These are phyloP conservation scores for Phaeosphaeria sp. DNA, from an alignment of 2,329 filamentous ascomycete genomes.

Conservation along the genomic window DNA sequence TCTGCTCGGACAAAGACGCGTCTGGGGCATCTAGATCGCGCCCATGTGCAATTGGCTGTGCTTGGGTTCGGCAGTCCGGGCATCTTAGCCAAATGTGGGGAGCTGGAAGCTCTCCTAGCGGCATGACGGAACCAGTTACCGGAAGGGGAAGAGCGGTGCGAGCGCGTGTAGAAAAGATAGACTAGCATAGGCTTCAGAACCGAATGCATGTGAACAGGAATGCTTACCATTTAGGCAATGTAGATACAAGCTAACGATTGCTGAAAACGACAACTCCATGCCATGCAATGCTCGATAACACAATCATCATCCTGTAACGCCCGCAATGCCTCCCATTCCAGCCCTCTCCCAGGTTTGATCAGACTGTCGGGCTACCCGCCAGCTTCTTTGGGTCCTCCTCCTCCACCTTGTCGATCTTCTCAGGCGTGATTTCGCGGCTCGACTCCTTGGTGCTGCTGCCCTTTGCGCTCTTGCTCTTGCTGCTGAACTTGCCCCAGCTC, in stretches of 20 bases:
- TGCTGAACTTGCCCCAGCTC: conserved; percentile 36
- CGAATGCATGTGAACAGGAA: neutral
- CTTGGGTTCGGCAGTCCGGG: conserved; percentile 11
- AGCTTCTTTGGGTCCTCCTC: conserved; percentile 25
- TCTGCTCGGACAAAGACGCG: conserved; percentile 20
- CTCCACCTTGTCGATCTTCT: conserved; percentile 16
- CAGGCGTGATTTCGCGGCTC: conserved; percentile 25
- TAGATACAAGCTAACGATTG: neutral
- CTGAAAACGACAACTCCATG: neutral
- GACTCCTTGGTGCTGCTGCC: conserved; percentile 16
- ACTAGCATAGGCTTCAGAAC: neutral
- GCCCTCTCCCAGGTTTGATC: neutral
- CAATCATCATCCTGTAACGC: neutral
- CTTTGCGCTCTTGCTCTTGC: conserved; percentile 33
- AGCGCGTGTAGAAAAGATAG: neutral
- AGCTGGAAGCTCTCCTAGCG: conserved; percentile 8
- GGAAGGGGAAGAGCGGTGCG: conserved; percentile 15
- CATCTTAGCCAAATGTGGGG: conserved; percentile 29
- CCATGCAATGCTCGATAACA: neutral
- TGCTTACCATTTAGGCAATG: neutral
- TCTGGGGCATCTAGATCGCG: conserved; percentile 5
- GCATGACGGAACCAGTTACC: conserved; percentile 26
- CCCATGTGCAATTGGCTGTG: conserved; percentile 16
- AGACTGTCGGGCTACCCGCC: conserved; percentile 10
- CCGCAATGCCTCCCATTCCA: neutral